These are phyloP conservation scores for Phytophthora podocarpi DNA, from an alignment of 352 stramenopile species.

Conservation along the genomic window DNA sequence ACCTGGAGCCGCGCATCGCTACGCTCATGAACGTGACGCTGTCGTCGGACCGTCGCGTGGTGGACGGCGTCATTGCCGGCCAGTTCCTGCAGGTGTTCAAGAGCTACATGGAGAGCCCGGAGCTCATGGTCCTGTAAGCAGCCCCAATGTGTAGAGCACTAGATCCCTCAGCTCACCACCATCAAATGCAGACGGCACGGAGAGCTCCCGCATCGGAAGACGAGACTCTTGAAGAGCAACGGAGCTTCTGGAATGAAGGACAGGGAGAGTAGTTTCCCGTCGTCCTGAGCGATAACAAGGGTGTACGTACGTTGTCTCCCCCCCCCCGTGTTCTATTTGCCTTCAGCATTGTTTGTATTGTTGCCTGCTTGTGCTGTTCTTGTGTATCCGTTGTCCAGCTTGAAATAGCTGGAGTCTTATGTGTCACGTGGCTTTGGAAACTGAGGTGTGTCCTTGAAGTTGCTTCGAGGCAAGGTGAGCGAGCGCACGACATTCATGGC, in stretches of 20 bases:
- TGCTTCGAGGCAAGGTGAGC: background rate
- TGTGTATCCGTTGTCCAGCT: conserved; percentile 23
- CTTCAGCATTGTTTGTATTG: no score
- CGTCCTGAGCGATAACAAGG: conserved; percentile 34
- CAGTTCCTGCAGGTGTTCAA: conserved; percentile 97
- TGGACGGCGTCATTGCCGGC: conserved; percentile 96
- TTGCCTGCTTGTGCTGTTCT: conserved; percentile 3
- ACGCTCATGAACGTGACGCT: conserved; percentile 97
- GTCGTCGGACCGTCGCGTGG: conserved; percentile 96
- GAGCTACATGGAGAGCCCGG: conserved; percentile 96
- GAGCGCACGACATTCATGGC: conserved; percentile 2
- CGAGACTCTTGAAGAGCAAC: conserved; percentile 5
- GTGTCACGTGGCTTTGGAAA: background rate
- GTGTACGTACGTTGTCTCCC: conserved; percentile 29
- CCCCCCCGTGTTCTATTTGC: conserved; percentile 7
- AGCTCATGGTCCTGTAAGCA: conserved; percentile 82
- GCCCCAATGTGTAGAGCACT: conserved; percentile 24
- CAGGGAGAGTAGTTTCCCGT: conserved; percentile 23
- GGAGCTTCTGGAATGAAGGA: conserved; percentile 14
- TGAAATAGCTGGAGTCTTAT: conserved; percentile 33
- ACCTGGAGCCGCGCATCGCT: conserved; percentile 86
- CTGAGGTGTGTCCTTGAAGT: conserved; percentile 19
- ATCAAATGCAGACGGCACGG: conserved; percentile 29
- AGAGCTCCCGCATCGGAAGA: conserved; percentile 13
- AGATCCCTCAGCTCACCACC: conserved; percentile 28